Percentiles rank a stretch among this genome's conserved stretches.
These are phyloP conservation scores for Annulohypoxylon stygium DNA, from an alignment of 495 filamentous ascomycete genomes.

Conservation along the genomic window DNA sequence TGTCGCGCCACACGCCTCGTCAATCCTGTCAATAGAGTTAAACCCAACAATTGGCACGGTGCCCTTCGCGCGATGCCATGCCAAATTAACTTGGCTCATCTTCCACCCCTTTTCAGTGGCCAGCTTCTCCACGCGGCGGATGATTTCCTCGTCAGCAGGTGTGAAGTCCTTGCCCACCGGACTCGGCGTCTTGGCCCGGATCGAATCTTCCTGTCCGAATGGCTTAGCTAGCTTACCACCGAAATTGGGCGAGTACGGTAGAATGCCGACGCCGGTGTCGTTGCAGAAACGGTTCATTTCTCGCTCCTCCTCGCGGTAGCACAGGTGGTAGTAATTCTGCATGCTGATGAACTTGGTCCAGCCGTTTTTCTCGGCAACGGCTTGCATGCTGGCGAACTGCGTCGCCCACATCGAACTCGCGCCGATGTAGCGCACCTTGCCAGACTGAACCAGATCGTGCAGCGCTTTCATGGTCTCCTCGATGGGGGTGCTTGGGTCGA, in stretches of 20 bases:
- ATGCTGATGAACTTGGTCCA: slow-evolving; percentile 83
- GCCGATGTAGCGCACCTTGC: slow-evolving; percentile 74
- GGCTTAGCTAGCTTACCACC: slow-evolving; percentile 66
- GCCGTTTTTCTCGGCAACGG: slow-evolving; percentile 70
- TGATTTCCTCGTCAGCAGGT: slow-evolving; percentile 54
- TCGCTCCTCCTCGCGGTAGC: slow-evolving; percentile 81
- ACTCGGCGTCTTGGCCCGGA: slow-evolving; percentile 27
- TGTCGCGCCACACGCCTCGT: slow-evolving; percentile 67
- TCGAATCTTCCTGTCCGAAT: slow-evolving; percentile 40
- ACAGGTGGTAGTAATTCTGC: slow-evolving; percentile 80
- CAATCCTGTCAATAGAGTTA: slow-evolving; percentile 63
- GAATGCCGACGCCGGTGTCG: slow-evolving; percentile 76
- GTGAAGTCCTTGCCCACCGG: slow-evolving; percentile 38
- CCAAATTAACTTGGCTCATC: slow-evolving; percentile 72
- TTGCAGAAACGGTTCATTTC: slow-evolving; percentile 82
- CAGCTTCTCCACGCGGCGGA: slow-evolving; percentile 69
- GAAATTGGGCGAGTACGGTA: slow-evolving; percentile 75
- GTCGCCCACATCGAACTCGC: slow-evolving; percentile 68
- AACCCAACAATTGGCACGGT: slow-evolving; percentile 71
- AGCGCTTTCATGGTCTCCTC: slow-evolving; percentile 77
- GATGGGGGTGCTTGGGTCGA: slow-evolving; percentile 62
- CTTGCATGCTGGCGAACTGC: slow-evolving; percentile 71
- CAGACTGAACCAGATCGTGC: slow-evolving; percentile 70
- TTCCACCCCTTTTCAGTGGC: slow-evolving; percentile 68
- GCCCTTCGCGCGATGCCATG: slow-evolving; percentile 64